Evolutionary conservation across 2,329 filamentous ascomycete species (phyloP).

Genomic region (Aspergillus sojae): DNA sequence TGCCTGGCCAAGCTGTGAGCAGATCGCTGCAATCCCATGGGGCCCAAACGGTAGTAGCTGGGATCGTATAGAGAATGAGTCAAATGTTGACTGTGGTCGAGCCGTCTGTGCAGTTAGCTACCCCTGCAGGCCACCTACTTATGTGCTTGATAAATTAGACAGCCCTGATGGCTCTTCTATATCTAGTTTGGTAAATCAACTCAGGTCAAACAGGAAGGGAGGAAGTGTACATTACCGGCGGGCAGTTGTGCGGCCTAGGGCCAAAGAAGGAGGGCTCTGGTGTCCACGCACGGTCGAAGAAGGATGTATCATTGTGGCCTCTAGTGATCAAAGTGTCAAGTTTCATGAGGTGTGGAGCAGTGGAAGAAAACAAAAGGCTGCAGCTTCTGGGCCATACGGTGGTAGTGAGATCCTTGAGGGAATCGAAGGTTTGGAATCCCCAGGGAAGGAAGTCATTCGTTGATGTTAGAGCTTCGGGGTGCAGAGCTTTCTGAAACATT

Average conservation of each 20-base stretch:
- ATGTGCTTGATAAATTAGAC: conserved; percentile 13
- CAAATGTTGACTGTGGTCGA: conserved; percentile 41
- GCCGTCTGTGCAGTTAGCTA: conserved; percentile 89
- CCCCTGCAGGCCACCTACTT: conserved; percentile 62
- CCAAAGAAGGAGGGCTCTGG: conserved; percentile 57
- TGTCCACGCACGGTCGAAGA: conserved; percentile 64
- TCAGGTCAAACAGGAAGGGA: conserved; percentile 4
- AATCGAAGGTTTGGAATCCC: conserved; percentile 71
- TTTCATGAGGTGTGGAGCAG: conserved; percentile 95
- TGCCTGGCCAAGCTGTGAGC: conserved; percentile 87
- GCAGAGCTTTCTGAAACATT: background rate
- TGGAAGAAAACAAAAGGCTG: conserved; percentile 56
- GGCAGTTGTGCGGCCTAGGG: conserved; percentile 32
- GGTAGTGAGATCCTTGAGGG: conserved; percentile 85
- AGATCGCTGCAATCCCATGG: conserved; percentile 85
- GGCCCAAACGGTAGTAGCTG: conserved; percentile 54
- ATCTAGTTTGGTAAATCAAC: conserved; percentile 13
- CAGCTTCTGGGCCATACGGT: conserved; percentile 66
- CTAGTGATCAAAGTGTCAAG: conserved; percentile 88
- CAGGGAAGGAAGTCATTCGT: conserved; percentile 64
- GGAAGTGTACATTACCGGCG: conserved; percentile 15
- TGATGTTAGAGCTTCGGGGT: conserved; percentile 40
- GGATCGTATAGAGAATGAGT: conserved; percentile 28
- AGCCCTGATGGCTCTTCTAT: conserved; percentile 15
- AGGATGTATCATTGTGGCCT: conserved; percentile 86